Evolutionary conservation across 176 grass and related monocot species (phyloP).

Genomic region (Aegilops tauschii): DNA sequence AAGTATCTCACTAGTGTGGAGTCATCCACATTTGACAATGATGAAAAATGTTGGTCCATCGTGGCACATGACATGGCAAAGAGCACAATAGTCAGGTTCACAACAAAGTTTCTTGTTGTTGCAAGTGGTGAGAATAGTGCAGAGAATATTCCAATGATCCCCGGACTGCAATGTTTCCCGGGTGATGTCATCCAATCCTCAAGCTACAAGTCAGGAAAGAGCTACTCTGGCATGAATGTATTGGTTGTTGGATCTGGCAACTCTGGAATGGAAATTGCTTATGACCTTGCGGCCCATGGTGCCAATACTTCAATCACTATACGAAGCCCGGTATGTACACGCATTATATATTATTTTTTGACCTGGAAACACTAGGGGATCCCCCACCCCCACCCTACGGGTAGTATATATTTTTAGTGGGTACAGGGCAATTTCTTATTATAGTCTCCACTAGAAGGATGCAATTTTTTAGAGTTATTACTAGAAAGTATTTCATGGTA

Average conservation of each 20-base stretch:
- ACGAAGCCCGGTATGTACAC: background rate
- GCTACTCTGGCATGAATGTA: background rate
- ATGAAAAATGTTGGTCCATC: background rate
- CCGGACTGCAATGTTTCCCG: background rate
- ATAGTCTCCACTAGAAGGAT: background rate
- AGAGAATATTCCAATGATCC: background rate
- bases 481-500: background rate
- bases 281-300: background rate
- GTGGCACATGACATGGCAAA: background rate
- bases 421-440: background rate
- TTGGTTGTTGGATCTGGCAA: background rate
- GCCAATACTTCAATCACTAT: background rate
- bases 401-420: too few species aligned
- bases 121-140: constrained; percentile 4
- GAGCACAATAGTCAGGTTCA: background rate
- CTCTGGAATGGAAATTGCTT: background rate
- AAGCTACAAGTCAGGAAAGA: background rate
- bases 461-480: background rate
- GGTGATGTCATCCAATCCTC: background rate
- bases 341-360: background rate
- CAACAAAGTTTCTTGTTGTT: constrained; percentile 32
- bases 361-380: too few species aligned
- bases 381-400: too few species aligned
- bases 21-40: background rate
- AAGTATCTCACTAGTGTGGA: background rate